phyloP scores from a whole-genome alignment of 1,284 basidiomycete genomes.

The Austroboletus novae-zelandiae region DNA sequence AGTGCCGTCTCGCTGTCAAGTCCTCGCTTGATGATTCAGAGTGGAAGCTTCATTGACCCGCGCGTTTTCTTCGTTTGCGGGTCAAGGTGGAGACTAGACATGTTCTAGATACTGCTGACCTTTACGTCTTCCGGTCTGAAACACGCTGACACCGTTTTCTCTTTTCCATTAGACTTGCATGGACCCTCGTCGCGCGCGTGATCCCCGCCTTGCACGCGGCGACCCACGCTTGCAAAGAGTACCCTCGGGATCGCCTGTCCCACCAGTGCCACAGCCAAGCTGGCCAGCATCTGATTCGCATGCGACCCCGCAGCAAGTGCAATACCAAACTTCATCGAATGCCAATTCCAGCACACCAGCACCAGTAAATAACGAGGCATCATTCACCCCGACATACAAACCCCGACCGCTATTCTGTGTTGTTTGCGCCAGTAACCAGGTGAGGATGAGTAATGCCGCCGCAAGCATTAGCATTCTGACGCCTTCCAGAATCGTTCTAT shows the following conservation, averaged over 20 bases:
- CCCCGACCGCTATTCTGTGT: slow-evolving; percentile 88
- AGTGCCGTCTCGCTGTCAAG: slow-evolving; percentile 8
- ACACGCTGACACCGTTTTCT: slow-evolving; percentile 13
- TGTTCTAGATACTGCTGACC: slow-evolving; percentile 91
- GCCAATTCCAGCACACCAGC: slow-evolving; percentile 5
- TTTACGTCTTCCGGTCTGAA: slow-evolving; percentile 7
- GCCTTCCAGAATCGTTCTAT: slow-evolving; percentile 89
- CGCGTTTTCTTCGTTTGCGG: slow-evolving; percentile 40
- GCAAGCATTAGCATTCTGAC: slow-evolving; percentile 12
- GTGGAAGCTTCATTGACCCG: slow-evolving; percentile 80
- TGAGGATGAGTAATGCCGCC: slow-evolving; percentile 35
- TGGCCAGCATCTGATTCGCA: slow-evolving; percentile 26
- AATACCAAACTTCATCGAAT: slow-evolving; percentile 16
- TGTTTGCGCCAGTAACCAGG: slow-evolving; percentile 97
- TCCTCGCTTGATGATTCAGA: slow-evolving; percentile 71
- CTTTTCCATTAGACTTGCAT: slow-evolving; percentile 36
- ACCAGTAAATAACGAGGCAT: slow-evolving; percentile 8
- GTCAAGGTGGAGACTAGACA: slow-evolving; percentile 68
- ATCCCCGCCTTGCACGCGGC: slow-evolving; percentile 68
- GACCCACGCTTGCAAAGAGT: slow-evolving; percentile 63
- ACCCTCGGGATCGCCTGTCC: slow-evolving; percentile 42
- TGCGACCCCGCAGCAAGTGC: slow-evolving; percentile 13
- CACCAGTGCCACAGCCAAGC: slow-evolving; percentile 36
- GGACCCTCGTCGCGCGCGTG: slow-evolving; percentile 78
- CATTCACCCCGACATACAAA: slow-evolving; percentile 43